Evolutionary conservation across 345 rosid species (phyloP).

Genomic region (Boechera retrofracta): DNA sequence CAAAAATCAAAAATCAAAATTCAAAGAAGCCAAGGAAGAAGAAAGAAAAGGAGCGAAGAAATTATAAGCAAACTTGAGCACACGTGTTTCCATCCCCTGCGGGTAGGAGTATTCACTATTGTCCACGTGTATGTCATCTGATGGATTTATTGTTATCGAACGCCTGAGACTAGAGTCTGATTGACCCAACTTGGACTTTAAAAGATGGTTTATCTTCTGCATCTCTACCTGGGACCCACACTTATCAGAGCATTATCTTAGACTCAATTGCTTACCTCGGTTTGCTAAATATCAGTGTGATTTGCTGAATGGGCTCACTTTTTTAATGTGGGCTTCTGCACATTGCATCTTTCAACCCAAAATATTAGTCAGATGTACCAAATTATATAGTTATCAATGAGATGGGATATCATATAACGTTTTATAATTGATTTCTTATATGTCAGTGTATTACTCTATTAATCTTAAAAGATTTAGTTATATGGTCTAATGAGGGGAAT

Average conservation of each 20-base stretch:
- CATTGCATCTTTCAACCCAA: background rate
- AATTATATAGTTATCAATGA: background rate
- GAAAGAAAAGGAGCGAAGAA: slow-evolving; percentile 29
- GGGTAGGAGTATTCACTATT: background rate
- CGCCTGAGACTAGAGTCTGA: background rate
- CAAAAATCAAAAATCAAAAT: background rate
- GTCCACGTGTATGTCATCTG: background rate
- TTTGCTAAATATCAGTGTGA: background rate
- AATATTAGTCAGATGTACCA: background rate
- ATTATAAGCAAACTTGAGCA: too few species aligned
- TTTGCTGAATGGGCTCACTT: background rate
- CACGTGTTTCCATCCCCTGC: background rate
- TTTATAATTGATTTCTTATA: too few species aligned
- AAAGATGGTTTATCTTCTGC: background rate
- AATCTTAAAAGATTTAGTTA: background rate
- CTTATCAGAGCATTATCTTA: background rate
- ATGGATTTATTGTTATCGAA: background rate
- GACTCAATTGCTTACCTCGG: background rate
- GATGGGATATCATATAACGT: background rate
- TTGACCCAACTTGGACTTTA: background rate
- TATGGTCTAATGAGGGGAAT: too few species aligned
- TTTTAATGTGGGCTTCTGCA: background rate
- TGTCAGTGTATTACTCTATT: background rate
- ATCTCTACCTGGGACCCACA: background rate
- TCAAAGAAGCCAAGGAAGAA: background rate